Percentiles rank a stretch among this genome's conserved stretches.
Conservation (phyloP, 164 flowering plant species). For the Magnolia sinica region DNA sequence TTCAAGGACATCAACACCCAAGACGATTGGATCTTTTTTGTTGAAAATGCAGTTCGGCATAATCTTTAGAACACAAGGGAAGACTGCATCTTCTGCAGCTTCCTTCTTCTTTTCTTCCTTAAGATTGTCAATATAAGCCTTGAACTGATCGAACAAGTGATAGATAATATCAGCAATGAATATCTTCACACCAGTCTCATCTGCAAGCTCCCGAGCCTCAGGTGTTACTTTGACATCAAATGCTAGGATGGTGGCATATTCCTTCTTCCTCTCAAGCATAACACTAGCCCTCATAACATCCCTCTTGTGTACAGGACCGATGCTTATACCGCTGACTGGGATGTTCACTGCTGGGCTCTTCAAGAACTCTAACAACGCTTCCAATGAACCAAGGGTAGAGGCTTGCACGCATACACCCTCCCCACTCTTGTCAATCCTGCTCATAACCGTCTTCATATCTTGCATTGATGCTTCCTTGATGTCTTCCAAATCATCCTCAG, state of each 20-base stretch:
- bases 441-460: constrained; percentile 85
- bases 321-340: constrained; percentile 92
- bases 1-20: constrained; percentile 93
- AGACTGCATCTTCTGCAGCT: constrained; percentile 93
- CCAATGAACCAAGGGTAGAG: constrained; percentile 95
- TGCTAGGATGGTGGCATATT: constrained; percentile 87
- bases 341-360: constrained; percentile 81
- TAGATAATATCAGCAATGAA: constrained; percentile 94
- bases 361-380: constrained; percentile 90
- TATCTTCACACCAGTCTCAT: constrained; percentile 83
- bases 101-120: constrained; percentile 96
- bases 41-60: constrained; percentile 83
- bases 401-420: constrained; percentile 99
- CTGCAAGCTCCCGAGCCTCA: constrained; percentile 94
- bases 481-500: constrained; percentile 80
- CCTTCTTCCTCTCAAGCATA: constrained; percentile 98
- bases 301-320: constrained; percentile 96
- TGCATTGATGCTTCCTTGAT: constrained; percentile 71
- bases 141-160: constrained; percentile 94
- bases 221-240: constrained; percentile 98
- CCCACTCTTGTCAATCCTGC: constrained; percentile 86
- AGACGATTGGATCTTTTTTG: constrained; percentile 91
- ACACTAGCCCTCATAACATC: constrained; percentile 97
- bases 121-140: constrained; percentile 81
- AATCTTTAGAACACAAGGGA: constrained; percentile 90